Evolutionary conservation across 495 filamentous ascomycete genomes (phyloP), one percentile per base, ranked within the genome.

Genomic region (Lophiotrema nucula): DNA sequence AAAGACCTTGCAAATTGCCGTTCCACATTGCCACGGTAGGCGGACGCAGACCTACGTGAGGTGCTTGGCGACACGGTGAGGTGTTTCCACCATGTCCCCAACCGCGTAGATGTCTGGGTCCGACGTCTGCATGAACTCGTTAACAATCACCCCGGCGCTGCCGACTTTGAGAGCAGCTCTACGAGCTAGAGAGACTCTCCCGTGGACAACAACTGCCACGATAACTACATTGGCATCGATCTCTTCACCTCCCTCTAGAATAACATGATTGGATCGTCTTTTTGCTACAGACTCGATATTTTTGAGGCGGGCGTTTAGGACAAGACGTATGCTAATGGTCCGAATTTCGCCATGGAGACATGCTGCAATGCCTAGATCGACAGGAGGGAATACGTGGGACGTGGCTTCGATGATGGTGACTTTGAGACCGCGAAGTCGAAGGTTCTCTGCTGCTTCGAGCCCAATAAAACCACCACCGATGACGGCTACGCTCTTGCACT

Each of bases 361-460:
- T 42, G 62, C 57, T 11, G 63, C 67, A 6, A 72, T 59, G 39
- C 71, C 70, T 3, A n/a, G 28, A 53, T 72, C 70, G 13, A 65
- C 27, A 15, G 53, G 65, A 10, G 69, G 65, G 26, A 72, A 65
- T 25, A 71, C 59, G 22, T 72, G 70, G 4, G 62, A 25, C 27
- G n/a, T 26, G 23, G 22, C 53, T 43, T 72, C 70, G 69, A 77
- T 54, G 51, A 72, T 41, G 70, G 71, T 0, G 71, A 71, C 53
- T 68, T 72, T 23, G 67, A 66, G 31, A 78, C 76, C n/a, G 69
- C 75, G 28, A 75, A 74, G 48, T 79, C 76, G 63, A 83, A 89
- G 72, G 84, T 65, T 64, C 48, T 73, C 69, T 15, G 67, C 70
- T 4, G 65, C 65, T 51, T 73, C 70, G 19, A 73, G 31, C 19